These are phyloP conservation scores for Hypoxylon sp. DNA, from an alignment of 2,329 filamentous ascomycete species.

Conservation along the genomic window DNA sequence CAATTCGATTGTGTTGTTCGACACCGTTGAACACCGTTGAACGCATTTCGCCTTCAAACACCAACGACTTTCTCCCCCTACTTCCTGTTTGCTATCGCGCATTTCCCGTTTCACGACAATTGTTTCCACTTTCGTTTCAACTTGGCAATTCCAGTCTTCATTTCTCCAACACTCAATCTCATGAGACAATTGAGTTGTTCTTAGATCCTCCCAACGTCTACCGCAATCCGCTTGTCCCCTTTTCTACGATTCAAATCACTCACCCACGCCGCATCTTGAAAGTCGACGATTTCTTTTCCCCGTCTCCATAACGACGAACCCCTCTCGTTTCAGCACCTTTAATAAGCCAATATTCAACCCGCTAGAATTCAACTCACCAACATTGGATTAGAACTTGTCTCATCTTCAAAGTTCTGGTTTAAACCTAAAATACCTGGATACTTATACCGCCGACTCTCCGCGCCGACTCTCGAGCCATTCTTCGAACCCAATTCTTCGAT, in stretches of 20 bases:
- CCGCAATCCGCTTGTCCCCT: constrained; percentile 7
- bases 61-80: constrained; percentile 7
- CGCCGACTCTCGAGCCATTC: constrained; percentile 10
- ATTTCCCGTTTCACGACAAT: constrained; percentile 29
- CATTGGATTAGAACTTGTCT: constrained; percentile 26
- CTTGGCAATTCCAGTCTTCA: constrained; percentile 18
- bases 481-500: constrained; percentile 21
- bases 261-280: constrained; percentile 22
- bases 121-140: constrained; percentile 34
- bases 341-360: constrained; percentile 3
- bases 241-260: constrained; percentile 28
- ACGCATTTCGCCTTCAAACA: constrained; percentile 13
- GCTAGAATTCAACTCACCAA: constrained; percentile 6
- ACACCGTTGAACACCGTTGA: constrained; percentile 3
- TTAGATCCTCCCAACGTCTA: constrained; percentile 17
- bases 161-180: constrained; percentile 23
- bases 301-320: constrained; percentile 19
- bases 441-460: neutral
- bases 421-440: constrained; percentile 19
- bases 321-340: neutral
- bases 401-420: constrained; percentile 19
- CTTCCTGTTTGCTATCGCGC: constrained; percentile 29
- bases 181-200: constrained; percentile 30
- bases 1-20: constrained; percentile 24
- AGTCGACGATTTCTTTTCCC: constrained; percentile 19